These are phyloP conservation scores for Hymenoscyphus fraxineus DNA, from an alignment of 2,329 filamentous ascomycete genomes.

Conservation along the genomic window DNA sequence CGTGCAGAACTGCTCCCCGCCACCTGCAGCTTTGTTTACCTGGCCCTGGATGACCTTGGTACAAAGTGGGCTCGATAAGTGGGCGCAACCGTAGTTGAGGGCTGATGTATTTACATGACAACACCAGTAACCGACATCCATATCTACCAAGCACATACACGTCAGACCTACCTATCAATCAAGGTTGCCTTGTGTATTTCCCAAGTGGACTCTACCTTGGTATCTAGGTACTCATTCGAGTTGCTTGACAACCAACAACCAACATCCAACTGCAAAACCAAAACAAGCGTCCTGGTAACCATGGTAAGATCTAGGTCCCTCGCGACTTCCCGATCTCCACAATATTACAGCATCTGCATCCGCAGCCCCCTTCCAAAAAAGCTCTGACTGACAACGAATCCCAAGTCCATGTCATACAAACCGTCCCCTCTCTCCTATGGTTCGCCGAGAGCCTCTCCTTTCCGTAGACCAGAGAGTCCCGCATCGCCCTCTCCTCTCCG, in stretches of 20 bases:
- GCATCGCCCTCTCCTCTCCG: constrained; percentile 63
- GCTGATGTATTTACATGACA: too few relatives aligned
- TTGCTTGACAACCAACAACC: background rate
- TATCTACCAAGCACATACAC: too few relatives aligned
- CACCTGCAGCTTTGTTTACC: background rate
- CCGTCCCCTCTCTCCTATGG: constrained; percentile 69
- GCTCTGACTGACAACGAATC: background rate
- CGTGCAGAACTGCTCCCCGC: background rate
- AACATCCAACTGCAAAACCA: background rate
- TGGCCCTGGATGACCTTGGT: background rate
- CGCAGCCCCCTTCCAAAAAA: background rate
- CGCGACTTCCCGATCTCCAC: constrained; percentile 20
- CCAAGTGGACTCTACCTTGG: background rate
- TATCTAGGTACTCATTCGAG: background rate
- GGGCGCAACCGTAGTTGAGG: too few relatives aligned
- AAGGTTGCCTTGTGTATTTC: background rate
- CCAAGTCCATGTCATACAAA: constrained; percentile 49
- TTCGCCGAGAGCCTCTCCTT: constrained; percentile 65
- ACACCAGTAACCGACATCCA: too few relatives aligned
- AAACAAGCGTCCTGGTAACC: constrained; percentile 6
- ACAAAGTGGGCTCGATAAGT: too few relatives aligned
- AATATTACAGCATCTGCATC: constrained; percentile 8
- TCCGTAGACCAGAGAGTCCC: constrained; percentile 58
- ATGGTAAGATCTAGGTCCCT: constrained; percentile 17
- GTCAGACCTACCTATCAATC: too few relatives aligned